Percentiles rank a stretch among this genome's conserved stretches.
Evolutionary conservation across 2,329 filamentous ascomycete genomes (phyloP).

Genomic region (Cladobotryum mycophilum): DNA sequence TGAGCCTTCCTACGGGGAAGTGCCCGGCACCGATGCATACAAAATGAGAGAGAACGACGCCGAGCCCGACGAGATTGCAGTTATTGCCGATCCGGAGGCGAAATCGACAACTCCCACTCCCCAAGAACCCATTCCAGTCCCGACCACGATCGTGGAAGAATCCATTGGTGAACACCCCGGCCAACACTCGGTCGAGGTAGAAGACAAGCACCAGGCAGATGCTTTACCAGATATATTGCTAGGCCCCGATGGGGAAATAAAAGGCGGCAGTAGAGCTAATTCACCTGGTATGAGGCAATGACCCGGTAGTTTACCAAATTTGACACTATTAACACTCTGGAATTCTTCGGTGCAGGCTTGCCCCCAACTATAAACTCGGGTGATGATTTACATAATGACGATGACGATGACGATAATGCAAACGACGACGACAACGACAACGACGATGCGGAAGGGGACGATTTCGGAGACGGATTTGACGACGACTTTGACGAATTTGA

Average conservation of each 20-base stretch:
- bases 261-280: slow-evolving; percentile 21
- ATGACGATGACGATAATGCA: slow-evolving; percentile 21
- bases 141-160: slow-evolving; percentile 50
- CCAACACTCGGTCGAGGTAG: slow-evolving; percentile 38
- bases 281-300: slow-evolving; percentile 21
- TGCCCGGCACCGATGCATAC: slow-evolving; percentile 55
- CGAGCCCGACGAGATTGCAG: slow-evolving; percentile 53
- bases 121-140: slow-evolving; percentile 26
- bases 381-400: slow-evolving; percentile 17
- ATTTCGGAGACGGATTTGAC: slow-evolving; percentile 48
- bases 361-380: not conserved
- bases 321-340: no score
- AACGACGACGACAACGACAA: slow-evolving; percentile 28
- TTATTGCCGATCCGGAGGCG: slow-evolving; percentile 29
- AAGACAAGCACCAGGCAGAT: slow-evolving; percentile 44
- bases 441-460: slow-evolving; percentile 36
- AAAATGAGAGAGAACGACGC: slow-evolving; percentile 51
- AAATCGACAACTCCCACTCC: slow-evolving; percentile 17
- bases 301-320: no score
- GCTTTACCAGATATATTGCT: slow-evolving; percentile 48
- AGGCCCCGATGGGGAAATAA: slow-evolving; percentile 38
- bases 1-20: slow-evolving; percentile 48
- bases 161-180: slow-evolving; percentile 35
- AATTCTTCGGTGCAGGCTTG: not conserved
- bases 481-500: slow-evolving; percentile 60